A percentile compares a stretch with the other conserved stretches of the same genome.
Conservation (phyloP, 305 asterid genomes). For the Solanum chacoense region DNA sequence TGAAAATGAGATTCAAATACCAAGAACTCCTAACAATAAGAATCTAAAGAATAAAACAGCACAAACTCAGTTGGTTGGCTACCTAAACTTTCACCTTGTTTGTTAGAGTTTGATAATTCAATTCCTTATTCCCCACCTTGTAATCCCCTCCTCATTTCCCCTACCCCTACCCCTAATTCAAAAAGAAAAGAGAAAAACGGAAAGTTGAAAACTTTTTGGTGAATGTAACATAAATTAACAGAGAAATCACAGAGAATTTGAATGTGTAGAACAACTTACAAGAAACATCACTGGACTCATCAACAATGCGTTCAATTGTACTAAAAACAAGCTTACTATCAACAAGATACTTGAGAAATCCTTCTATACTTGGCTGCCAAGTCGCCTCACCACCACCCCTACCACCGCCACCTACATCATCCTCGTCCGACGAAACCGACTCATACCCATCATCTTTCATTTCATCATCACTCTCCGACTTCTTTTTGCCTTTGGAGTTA, state of each 20-base stretch:
- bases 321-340: conserved; percentile 65
- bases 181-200: neutral
- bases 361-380: conserved; percentile 77
- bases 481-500: conserved; percentile 10
- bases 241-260: neutral
- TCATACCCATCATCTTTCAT: conserved; percentile 11
- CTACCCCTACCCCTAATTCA: neutral
- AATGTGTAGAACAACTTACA: conserved; percentile 31
- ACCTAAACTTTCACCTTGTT: neutral
- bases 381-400: conserved; percentile 17
- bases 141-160: neutral
- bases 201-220: neutral
- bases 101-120: neutral
- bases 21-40: neutral
- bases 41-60: neutral
- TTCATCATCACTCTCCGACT: neutral
- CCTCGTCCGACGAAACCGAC: conserved; percentile 10
- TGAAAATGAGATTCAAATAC: neutral
- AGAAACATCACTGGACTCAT: conserved; percentile 87
- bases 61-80: neutral
- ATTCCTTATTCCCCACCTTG: neutral
- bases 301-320: conserved; percentile 81
- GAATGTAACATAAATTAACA: neutral
- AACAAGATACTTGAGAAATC: conserved; percentile 71
- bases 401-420: conserved; percentile 3